A percentile compares a stretch with the other conserved stretches of the same genome.
phyloP scores from a whole-genome alignment of 305 asterid species.

The Fraxinus floribunda region DNA sequence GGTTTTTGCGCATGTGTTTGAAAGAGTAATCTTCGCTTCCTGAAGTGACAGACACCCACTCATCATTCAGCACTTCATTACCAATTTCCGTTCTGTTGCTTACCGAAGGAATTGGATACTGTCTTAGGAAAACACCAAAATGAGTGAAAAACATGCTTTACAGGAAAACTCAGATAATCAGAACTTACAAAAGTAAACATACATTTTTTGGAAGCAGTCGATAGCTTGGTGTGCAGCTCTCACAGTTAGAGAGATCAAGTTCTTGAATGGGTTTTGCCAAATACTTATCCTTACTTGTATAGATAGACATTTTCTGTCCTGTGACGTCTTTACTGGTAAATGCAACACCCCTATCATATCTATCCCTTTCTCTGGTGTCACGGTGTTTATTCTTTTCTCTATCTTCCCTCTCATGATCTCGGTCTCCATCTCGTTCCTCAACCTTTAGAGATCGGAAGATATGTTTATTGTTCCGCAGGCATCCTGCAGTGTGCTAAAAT shows the following conservation, averaged over 20 bases:
- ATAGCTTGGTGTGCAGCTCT: constrained; percentile 95
- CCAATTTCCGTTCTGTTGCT: constrained; percentile 82
- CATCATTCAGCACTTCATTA: constrained; percentile 80
- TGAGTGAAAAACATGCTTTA: constrained; percentile 31
- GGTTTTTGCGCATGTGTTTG: constrained; percentile 98
- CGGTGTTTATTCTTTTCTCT: constrained; percentile 54
- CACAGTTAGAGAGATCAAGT: constrained; percentile 91
- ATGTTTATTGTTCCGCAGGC: constrained; percentile 59
- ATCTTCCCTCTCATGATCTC: constrained; percentile 60
- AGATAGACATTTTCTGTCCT: constrained; percentile 61
- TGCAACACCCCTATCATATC: constrained; percentile 54
- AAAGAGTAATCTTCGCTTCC: constrained; percentile 99
- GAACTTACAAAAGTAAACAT: constrained; percentile 29
- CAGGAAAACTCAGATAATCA: constrained; percentile 23
- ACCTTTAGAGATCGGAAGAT: constrained; percentile 44
- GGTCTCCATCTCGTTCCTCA: constrained; percentile 58
- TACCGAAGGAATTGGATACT: constrained; percentile 87
- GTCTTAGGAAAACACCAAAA: constrained; percentile 37
- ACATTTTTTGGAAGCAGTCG: constrained; percentile 95
- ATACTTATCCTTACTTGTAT: constrained; percentile 72
- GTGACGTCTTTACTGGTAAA: constrained; percentile 54
- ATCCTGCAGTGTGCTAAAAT: constrained; percentile 49
- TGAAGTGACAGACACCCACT: constrained; percentile 97
- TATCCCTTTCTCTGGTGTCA: constrained; percentile 65
- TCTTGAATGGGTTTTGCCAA: constrained; percentile 85